These are phyloP conservation scores for Podila horticola DNA, from an alignment of 192 early-diverging fungal species.

Conservation along the genomic window DNA sequence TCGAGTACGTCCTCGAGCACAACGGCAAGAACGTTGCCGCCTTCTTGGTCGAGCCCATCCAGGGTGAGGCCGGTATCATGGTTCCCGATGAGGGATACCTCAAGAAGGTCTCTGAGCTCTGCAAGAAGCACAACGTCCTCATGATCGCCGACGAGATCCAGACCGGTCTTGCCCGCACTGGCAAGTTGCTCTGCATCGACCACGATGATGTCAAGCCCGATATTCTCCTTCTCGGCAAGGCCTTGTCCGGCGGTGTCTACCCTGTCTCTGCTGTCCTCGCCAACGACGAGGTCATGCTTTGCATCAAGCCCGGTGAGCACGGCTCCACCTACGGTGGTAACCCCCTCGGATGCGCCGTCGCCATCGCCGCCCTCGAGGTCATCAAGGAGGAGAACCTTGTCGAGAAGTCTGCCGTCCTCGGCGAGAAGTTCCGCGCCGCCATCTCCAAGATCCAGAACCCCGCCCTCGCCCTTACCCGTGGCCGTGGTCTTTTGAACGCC, in stretches of 20 bases:
- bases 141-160: conserved; percentile 99
- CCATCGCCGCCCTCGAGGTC: conserved; percentile 94
- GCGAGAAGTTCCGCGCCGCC: conserved; percentile 84
- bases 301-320: conserved; percentile 92
- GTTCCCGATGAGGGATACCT: conserved; percentile 96
- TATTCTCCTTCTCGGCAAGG: conserved; percentile 96
- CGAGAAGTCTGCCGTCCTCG: conserved; percentile 81
- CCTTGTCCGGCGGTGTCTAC: conserved; percentile 97
- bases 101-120: conserved; percentile 85
- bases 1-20: conserved; percentile 86
- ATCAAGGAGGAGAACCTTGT: conserved; percentile 93
- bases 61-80: conserved; percentile 98
- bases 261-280: conserved; percentile 96
- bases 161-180: conserved; percentile 94
- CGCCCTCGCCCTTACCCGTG: conserved; percentile 84
- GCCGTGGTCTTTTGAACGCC: conserved; percentile 94
- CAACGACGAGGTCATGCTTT: conserved; percentile 82
- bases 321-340: conserved; percentile 99
- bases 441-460: conserved; percentile 82
- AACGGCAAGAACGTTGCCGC: conserved; percentile 88
- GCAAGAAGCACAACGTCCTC: conserved; percentile 97
- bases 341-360: conserved; percentile 93
- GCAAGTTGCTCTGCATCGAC: conserved; percentile 94
- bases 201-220: conserved; percentile 94
- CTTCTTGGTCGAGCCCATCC: conserved; percentile 98